Conservation (phyloP, 2,329 filamentous ascomycete genomes). For the Magnaporthales sp. region DNA sequence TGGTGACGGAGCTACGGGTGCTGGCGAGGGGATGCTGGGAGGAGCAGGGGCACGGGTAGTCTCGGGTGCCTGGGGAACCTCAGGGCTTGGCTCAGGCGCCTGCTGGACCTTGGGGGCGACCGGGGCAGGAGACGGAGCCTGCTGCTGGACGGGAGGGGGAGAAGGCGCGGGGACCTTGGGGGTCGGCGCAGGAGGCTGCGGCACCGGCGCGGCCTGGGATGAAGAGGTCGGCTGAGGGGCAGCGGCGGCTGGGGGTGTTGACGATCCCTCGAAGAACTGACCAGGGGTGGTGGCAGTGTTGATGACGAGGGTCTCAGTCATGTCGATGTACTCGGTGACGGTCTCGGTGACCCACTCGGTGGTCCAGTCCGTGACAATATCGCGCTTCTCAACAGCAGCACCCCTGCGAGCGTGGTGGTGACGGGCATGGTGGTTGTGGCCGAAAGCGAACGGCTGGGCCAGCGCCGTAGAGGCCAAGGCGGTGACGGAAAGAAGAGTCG, state of each 20-base stretch:
- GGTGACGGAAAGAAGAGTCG: slow-evolving; percentile 23
- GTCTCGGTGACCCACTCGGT: slow-evolving; percentile 42
- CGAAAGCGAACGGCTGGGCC: slow-evolving; percentile 40
- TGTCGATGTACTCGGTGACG: slow-evolving; percentile 40
- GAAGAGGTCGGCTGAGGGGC: slow-evolving; percentile 14
- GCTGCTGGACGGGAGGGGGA: neutral
- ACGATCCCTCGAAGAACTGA: slow-evolving; percentile 21
- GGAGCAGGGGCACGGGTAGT: slow-evolving; percentile 3
- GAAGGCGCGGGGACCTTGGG: slow-evolving; percentile 7
- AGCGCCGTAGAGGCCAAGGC: slow-evolving; percentile 34
- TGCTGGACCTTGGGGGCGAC: slow-evolving; percentile 1
- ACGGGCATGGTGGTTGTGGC: slow-evolving; percentile 26
- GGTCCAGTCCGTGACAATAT: slow-evolving; percentile 33
- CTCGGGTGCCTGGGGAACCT: slow-evolving; percentile 14
- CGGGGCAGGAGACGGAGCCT: neutral
- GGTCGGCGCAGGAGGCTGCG: slow-evolving; percentile 9
- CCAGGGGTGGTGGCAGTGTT: slow-evolving; percentile 11
- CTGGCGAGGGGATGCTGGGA: slow-evolving; percentile 10
- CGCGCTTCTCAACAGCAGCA: slow-evolving; percentile 28
- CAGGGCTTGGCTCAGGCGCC: neutral
- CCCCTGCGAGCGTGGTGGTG: slow-evolving; percentile 27
- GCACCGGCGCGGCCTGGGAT: slow-evolving; percentile 5
- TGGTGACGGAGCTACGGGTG: slow-evolving; percentile 12
- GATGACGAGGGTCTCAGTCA: slow-evolving; percentile 37
- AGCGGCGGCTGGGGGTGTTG: slow-evolving; percentile 12